These are phyloP conservation scores for Flaveria sonorensis DNA, from an alignment of 129 eudicot genomes.

Conservation along the genomic window DNA sequence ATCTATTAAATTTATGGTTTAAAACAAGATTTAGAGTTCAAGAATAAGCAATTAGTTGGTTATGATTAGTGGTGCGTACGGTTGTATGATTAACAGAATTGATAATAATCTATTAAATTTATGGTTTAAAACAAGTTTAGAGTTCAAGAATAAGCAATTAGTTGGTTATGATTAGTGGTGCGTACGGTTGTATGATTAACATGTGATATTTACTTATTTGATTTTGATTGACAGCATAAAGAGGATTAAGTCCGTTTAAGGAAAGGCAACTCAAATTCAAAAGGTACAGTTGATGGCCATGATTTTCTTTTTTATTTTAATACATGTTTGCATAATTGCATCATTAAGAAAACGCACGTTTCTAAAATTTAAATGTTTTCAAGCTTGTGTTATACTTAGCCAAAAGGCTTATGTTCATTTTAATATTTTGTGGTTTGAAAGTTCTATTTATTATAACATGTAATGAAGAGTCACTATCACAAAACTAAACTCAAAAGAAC, in stretches of 20 bases:
- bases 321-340: neutral
- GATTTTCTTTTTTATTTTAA: neutral
- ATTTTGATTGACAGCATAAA: slow-evolving; percentile 30
- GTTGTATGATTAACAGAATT: slow-evolving; percentile 29
- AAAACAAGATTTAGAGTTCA: neutral
- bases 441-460: neutral
- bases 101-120: too few relatives aligned
- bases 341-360: neutral
- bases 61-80: slow-evolving; percentile 20
- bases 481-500: neutral
- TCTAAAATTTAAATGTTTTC: neutral
- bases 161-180: slow-evolving; percentile 24
- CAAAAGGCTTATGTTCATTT: neutral
- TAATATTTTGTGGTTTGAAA: neutral
- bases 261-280: slow-evolving; percentile 24
- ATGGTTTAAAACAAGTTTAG: neutral
- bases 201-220: slow-evolving; percentile 33
- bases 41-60: slow-evolving; percentile 9
- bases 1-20: too few relatives aligned
- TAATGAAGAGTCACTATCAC: neutral
- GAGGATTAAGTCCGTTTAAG: slow-evolving; percentile 28
- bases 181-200: slow-evolving; percentile 27
- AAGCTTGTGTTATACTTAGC: neutral
- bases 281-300: slow-evolving; percentile 20
- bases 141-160: slow-evolving; percentile 10